Percentiles rank a stretch among this genome's conserved stretches.
Evolutionary conservation across 495 filamentous ascomycete genomes (phyloP).

Genomic region (Penicillium coprophilum): DNA sequence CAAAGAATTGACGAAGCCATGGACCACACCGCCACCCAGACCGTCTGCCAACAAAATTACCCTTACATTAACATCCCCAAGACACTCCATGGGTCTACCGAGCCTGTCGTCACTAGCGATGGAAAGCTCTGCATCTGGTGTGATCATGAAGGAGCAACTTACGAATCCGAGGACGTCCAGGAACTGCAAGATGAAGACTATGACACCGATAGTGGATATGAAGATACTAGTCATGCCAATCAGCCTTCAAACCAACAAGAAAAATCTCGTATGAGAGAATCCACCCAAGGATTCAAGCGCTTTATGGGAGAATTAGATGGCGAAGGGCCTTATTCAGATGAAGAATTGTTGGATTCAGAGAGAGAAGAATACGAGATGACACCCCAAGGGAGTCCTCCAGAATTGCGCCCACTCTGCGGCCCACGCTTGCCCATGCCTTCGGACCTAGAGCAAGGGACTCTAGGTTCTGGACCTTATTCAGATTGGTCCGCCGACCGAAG

Average conservation of each 20-base stretch:
- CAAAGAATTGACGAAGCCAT: background rate
- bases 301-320: background rate
- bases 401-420: background rate
- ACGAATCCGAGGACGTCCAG: background rate
- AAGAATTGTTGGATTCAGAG: background rate
- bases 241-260: background rate
- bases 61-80: background rate
- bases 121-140: conserved; percentile 31
- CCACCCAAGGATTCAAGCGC: background rate
- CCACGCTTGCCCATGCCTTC: background rate
- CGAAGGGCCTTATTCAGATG: background rate
- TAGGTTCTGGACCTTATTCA: background rate
- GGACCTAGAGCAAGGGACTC: background rate
- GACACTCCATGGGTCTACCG: background rate
- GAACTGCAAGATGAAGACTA: background rate
- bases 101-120: conserved; percentile 7
- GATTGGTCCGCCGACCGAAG: background rate
- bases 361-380: background rate
- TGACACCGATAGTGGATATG: background rate
- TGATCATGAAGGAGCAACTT: background rate
- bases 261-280: background rate
- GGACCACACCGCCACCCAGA: no score
- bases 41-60: background rate
- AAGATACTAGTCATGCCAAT: background rate
- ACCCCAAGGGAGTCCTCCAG: background rate